A percentile compares a stretch with the other conserved stretches of the same genome.
phyloP scores from a whole-genome alignment of 345 rosid species.

The Salix dunnii region DNA sequence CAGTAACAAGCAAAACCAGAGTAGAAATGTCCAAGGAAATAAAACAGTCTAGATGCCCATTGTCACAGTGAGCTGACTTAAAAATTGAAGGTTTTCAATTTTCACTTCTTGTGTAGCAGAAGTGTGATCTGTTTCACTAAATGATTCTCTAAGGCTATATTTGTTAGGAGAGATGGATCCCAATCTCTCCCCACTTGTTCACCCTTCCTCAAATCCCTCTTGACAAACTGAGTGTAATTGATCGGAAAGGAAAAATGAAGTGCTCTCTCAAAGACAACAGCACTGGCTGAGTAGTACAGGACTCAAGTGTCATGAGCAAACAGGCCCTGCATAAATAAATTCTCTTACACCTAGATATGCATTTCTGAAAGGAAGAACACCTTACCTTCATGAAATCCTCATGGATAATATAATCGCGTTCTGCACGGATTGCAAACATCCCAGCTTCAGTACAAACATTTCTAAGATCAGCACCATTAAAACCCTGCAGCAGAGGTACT shows the following conservation, averaged over 20 bases:
- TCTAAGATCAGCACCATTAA: slow-evolving; percentile 96
- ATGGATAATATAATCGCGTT: slow-evolving; percentile 91
- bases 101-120: neutral
- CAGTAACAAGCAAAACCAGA: neutral
- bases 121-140: neutral
- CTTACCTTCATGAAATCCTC: slow-evolving; percentile 99
- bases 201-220: too few relatives aligned
- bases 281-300: neutral
- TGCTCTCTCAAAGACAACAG: neutral
- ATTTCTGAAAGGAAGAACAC: neutral
- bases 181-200: too few relatives aligned
- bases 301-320: neutral
- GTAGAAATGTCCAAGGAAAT: neutral
- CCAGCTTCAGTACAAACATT: slow-evolving; percentile 99
- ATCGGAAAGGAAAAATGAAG: neutral
- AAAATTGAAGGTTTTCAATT: neutral
- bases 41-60: neutral
- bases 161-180: too few relatives aligned
- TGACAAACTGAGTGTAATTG: neutral
- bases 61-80: neutral
- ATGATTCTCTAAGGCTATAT: neutral
- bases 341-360: neutral
- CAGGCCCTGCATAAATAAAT: neutral
- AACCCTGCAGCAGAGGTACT: slow-evolving; percentile 56
- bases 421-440: slow-evolving; percentile 97